These are phyloP conservation scores for Ehretia macrophylla DNA, from an alignment of 257 asterid species.

Conservation along the genomic window DNA sequence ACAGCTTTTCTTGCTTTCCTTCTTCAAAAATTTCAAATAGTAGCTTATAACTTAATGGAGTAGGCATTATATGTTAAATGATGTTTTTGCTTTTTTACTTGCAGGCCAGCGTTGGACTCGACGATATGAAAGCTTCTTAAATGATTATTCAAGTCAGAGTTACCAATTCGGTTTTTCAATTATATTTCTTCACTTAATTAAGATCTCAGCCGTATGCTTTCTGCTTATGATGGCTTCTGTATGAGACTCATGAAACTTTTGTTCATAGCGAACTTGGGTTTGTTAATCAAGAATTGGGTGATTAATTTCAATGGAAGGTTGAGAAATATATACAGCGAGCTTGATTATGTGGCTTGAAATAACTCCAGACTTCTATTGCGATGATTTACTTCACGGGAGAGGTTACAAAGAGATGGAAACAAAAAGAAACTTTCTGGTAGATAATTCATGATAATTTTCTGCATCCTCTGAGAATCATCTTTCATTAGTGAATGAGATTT, in stretches of 20 bases:
- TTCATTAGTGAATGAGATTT: slow-evolving; percentile 1
- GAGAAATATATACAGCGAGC: too few relatives aligned
- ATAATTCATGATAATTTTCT: background rate
- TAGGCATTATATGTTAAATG: background rate
- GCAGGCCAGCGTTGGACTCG: slow-evolving; percentile 94
- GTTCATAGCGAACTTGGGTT: too few relatives aligned
- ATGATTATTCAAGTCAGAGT: slow-evolving; percentile 12
- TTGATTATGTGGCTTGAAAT: too few relatives aligned
- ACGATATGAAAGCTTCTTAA: slow-evolving; percentile 89
- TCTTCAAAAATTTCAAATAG: background rate
- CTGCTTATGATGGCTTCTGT: background rate
- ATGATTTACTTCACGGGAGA: too few relatives aligned
- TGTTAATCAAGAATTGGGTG: too few relatives aligned
- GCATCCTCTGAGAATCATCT: background rate
- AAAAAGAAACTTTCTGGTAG: too few relatives aligned
- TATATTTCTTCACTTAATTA: background rate
- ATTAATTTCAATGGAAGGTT: too few relatives aligned
- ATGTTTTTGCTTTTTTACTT: slow-evolving; percentile 12
- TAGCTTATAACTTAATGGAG: too few relatives aligned
- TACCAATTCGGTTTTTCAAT: background rate
- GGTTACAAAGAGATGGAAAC: too few relatives aligned
- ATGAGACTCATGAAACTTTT: background rate
- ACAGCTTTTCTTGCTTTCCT: background rate
- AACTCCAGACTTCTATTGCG: too few relatives aligned
- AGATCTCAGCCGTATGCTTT: background rate